These are phyloP conservation scores for Marchantia polymorpha DNA, from an alignment of 225 moss, liverwort and hornwort species.

Conservation along the genomic window DNA sequence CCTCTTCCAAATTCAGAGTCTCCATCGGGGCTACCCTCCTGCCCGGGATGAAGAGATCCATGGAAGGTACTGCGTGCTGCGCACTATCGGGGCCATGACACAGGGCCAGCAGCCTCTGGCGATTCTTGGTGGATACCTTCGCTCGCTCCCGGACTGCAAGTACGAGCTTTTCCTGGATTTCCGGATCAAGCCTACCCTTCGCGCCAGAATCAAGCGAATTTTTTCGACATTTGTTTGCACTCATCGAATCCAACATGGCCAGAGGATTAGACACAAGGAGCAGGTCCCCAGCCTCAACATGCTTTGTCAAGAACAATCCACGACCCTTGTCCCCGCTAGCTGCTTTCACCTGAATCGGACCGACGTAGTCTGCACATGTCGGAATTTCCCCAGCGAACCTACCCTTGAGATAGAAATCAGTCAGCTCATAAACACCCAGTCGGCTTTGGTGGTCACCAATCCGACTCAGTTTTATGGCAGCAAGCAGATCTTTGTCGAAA, in stretches of 20 bases:
- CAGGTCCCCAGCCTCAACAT: conserved; percentile 75
- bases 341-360: conserved; percentile 57
- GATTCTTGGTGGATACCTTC: conserved; percentile 45
- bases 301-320: conserved; percentile 60
- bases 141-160: conserved; percentile 43
- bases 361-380: conserved; percentile 66
- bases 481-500: conserved; percentile 66
- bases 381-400: conserved; percentile 57
- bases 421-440: conserved; percentile 72
- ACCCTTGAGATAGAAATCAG: conserved; percentile 67
- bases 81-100: conserved; percentile 44
- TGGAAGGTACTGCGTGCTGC: conserved; percentile 40
- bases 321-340: conserved; percentile 54
- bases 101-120: conserved; percentile 53
- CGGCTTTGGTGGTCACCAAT: conserved; percentile 69
- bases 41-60: conserved; percentile 45
- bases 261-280: conserved; percentile 79
- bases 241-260: conserved; percentile 44
- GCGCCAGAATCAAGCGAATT: background rate
- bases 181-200: conserved; percentile 27
- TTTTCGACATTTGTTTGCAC: conserved; percentile 23
- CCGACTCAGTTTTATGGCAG: conserved; percentile 63
- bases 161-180: conserved; percentile 27
- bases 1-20: conserved; percentile 45
- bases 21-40: conserved; percentile 27